Evolutionary conservation across 2,329 filamentous ascomycete species (phyloP).

Genomic region (Apiospora kogelbergensis): DNA sequence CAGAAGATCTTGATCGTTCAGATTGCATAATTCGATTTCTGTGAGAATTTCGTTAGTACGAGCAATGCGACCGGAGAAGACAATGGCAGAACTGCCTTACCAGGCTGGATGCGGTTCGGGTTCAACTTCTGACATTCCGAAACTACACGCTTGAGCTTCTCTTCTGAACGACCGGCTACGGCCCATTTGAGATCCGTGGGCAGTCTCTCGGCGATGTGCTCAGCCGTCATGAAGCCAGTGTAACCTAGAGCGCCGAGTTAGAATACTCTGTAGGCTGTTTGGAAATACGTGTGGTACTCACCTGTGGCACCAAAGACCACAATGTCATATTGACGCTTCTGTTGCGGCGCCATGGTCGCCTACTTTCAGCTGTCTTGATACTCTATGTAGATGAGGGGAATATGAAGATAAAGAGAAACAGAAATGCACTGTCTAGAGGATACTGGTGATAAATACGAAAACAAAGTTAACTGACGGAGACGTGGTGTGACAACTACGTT

Average conservation of each 20-base stretch:
- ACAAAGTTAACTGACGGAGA: neutral
- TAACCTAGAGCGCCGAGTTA: slow-evolving; percentile 23
- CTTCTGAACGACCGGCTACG: slow-evolving; percentile 32
- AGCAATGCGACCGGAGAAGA: neutral
- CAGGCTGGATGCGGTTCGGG: slow-evolving; percentile 68
- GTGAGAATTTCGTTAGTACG: slow-evolving; percentile 23
- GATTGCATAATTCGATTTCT: slow-evolving; percentile 54
- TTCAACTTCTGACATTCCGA: slow-evolving; percentile 66
- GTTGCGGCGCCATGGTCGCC: neutral
- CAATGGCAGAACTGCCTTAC: slow-evolving; percentile 41
- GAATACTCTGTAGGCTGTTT: neutral
- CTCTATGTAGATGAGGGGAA: neutral
- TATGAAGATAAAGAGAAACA: neutral
- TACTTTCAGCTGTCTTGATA: neutral
- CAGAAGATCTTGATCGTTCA: slow-evolving; percentile 46
- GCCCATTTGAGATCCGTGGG: slow-evolving; percentile 32
- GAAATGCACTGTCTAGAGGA: neutral
- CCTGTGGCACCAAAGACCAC: slow-evolving; percentile 59
- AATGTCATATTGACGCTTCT: slow-evolving; percentile 55
- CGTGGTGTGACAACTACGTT: neutral
- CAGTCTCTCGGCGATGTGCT: slow-evolving; percentile 29
- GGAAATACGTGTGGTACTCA: slow-evolving; percentile 28
- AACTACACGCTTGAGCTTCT: slow-evolving; percentile 66
- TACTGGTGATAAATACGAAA: neutral
- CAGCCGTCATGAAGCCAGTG: slow-evolving; percentile 31